Conservation (phyloP, 148 eudicot species). For the Heliosperma pusillum region DNA sequence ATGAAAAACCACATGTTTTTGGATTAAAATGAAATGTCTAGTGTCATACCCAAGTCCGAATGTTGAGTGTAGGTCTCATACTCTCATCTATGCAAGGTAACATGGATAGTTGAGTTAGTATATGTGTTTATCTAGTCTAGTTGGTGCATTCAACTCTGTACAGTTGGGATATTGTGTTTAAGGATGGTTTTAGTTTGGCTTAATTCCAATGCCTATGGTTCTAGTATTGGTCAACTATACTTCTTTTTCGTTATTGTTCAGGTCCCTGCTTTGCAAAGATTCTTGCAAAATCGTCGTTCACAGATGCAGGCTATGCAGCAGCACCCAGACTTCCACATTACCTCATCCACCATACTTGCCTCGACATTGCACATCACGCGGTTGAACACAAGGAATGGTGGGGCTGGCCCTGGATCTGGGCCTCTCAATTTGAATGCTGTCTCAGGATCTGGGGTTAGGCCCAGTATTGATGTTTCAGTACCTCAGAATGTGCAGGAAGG, state of each 20-base stretch:
- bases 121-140: not conserved
- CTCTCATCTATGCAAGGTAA: too few relatives aligned
- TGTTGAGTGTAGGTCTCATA: too few relatives aligned
- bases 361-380: conserved; percentile 92
- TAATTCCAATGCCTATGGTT: conserved; percentile 3
- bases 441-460: conserved; percentile 36
- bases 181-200: not conserved
- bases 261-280: conserved; percentile 96
- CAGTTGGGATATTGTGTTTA: not conserved
- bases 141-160: not conserved
- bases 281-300: conserved; percentile 74
- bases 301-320: conserved; percentile 90
- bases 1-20: not conserved
- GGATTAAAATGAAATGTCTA: too few relatives aligned
- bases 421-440: conserved; percentile 31
- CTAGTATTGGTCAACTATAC: conserved; percentile 1
- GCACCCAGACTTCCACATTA: conserved; percentile 89
- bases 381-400: conserved; percentile 61
- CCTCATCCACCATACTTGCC: conserved; percentile 86
- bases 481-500: conserved; percentile 38
- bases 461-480: conserved; percentile 30
- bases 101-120: too few relatives aligned
- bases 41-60: too few relatives aligned
- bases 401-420: not conserved
- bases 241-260: conserved; percentile 23